phyloP scores from a whole-genome alignment of 177 flowering plant genomes.

The Vitis hybrid region DNA sequence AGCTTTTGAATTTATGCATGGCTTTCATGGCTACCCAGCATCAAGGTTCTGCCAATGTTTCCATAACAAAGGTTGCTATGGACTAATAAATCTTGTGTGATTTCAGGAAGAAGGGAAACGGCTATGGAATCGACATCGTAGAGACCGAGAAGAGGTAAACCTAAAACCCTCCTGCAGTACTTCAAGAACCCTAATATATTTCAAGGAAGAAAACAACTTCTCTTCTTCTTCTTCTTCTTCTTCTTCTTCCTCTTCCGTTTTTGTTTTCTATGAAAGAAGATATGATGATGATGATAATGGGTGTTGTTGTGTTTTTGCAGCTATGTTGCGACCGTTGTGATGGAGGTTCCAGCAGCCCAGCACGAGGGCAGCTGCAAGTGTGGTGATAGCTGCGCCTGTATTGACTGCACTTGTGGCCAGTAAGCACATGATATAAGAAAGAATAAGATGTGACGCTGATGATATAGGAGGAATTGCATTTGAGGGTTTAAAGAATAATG shows the following conservation, averaged over 20 bases:
- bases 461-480: too few relatives aligned
- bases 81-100: not conserved
- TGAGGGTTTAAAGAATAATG: too few relatives aligned
- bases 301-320: conserved; percentile 31
- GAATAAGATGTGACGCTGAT: too few relatives aligned
- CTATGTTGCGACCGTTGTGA: conserved; percentile 22
- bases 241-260: too few relatives aligned
- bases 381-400: conserved; percentile 57
- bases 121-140: conserved; percentile 38
- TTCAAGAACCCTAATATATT: not conserved
- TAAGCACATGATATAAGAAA: conserved; percentile 16
- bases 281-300: not conserved
- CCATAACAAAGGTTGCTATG: not conserved
- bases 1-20: too few relatives aligned
- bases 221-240: not conserved
- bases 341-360: conserved; percentile 49
- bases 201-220: not conserved
- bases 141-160: conserved; percentile 57
- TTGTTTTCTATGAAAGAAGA: too few relatives aligned
- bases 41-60: not conserved
- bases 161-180: too few relatives aligned
- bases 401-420: conserved; percentile 56
- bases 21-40: too few relatives aligned
- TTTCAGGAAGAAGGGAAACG: conserved; percentile 77
- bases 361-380: conserved; percentile 69